Percentiles rank a stretch among this genome's conserved stretches.
Conservation (phyloP, 306 rosid genomes). For the Fagus sylvatica region DNA sequence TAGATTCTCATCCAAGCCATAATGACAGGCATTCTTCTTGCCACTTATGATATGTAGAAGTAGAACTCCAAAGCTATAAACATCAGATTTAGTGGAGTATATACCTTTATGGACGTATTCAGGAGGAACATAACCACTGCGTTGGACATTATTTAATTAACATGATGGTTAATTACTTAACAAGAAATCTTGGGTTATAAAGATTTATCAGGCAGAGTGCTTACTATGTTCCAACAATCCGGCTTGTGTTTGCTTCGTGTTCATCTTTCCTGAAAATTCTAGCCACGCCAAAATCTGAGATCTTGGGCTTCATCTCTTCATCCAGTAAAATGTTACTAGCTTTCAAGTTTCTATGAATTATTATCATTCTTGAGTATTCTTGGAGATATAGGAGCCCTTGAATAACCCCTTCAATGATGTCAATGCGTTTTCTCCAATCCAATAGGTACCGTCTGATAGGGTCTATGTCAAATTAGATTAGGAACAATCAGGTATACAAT, state of each 20-base stretch:
- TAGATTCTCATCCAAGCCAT: slow-evolving; percentile 23
- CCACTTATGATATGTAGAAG: slow-evolving; percentile 48
- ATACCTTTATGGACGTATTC: slow-evolving; percentile 27
- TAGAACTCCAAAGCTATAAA: too few species aligned
- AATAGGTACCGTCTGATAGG: not conserved
- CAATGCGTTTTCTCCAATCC: slow-evolving; percentile 33
- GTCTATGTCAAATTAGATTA: slow-evolving; percentile 12
- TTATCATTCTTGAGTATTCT: slow-evolving; percentile 34
- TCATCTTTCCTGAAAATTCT: slow-evolving; percentile 25
- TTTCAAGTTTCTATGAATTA: slow-evolving; percentile 38
- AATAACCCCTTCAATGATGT: slow-evolving; percentile 36
- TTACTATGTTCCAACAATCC: slow-evolving; percentile 43
- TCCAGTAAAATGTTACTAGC: slow-evolving; percentile 41
- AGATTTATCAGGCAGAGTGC: not conserved
- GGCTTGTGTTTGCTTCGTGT: slow-evolving; percentile 29
- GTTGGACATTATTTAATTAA: not conserved
- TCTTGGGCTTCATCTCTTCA: slow-evolving; percentile 30
- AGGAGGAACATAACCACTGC: slow-evolving; percentile 42
- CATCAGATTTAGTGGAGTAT: too few species aligned
- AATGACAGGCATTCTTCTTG: not conserved
- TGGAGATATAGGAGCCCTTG: slow-evolving; percentile 45
- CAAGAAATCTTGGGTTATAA: not conserved
- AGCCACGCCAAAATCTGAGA: slow-evolving; percentile 41
- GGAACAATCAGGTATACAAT: not conserved
- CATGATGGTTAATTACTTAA: not conserved